Conservation (phyloP, 2,329 filamentous ascomycete genomes). For the Boeremia exigua region DNA sequence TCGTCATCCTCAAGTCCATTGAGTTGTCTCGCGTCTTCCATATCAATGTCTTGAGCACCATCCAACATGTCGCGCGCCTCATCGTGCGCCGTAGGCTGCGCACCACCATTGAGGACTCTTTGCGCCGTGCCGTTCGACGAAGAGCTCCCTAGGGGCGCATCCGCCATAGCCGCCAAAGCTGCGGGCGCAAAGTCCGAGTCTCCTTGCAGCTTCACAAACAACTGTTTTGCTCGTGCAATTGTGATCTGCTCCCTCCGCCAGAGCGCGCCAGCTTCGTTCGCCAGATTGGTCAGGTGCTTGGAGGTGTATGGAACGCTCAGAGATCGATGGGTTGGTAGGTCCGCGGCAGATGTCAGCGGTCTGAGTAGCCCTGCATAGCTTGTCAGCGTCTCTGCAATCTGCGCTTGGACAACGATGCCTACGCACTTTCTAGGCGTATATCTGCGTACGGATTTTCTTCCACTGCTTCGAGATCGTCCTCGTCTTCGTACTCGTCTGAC, state of each 20-base stretch:
- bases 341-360: slow-evolving; percentile 75
- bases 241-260: slow-evolving; percentile 77
- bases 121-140: slow-evolving; percentile 19
- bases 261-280: slow-evolving; percentile 71
- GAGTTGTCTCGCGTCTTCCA: slow-evolving; percentile 32
- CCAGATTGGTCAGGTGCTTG: slow-evolving; percentile 73
- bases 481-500: slow-evolving; percentile 72
- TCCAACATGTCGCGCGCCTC: slow-evolving; percentile 23
- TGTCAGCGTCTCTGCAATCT: not conserved
- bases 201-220: slow-evolving; percentile 75
- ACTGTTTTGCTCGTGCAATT: slow-evolving; percentile 75
- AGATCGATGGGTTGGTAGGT: slow-evolving; percentile 75
- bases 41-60: slow-evolving; percentile 32
- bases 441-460: slow-evolving; percentile 77
- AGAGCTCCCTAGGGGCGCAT: slow-evolving; percentile 28
- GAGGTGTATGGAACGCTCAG: slow-evolving; percentile 77
- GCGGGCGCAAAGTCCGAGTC: slow-evolving; percentile 72
- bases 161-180: slow-evolving; percentile 58
- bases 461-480: slow-evolving; percentile 64
- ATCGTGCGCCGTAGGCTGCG: slow-evolving; percentile 9
- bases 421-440: slow-evolving; percentile 72
- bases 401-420: not conserved
- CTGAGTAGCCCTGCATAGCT: slow-evolving; percentile 68
- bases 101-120: slow-evolving; percentile 18
- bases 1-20: slow-evolving; percentile 24